Conservation (phyloP, 2,329 filamentous ascomycete genomes). For the Xylaria polymorpha region DNA sequence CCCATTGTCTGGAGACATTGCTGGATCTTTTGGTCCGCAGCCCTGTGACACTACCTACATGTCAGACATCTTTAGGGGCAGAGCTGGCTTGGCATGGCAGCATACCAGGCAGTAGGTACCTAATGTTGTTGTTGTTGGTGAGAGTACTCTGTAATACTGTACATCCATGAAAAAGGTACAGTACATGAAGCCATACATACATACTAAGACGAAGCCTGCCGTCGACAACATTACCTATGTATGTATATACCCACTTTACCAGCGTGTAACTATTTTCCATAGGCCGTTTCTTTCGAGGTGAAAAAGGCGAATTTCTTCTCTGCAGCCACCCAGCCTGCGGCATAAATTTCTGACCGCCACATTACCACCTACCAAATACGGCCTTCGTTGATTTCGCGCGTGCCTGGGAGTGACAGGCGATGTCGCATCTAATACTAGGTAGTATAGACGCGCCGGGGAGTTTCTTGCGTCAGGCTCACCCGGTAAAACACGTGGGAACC, state of each 20-base stretch:
- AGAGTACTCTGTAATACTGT: no score
- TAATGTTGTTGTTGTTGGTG: not conserved
- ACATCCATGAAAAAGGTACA: no score
- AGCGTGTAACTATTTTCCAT: not conserved
- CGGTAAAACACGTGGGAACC: slow-evolving; percentile 15
- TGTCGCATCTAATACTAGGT: slow-evolving; percentile 12
- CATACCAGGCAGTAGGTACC: not conserved
- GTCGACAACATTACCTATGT: no score
- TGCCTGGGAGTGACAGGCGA: not conserved
- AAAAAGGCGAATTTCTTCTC: not conserved
- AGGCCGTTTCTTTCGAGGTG: not conserved
- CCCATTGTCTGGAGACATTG: no score
- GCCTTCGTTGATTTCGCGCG: not conserved
- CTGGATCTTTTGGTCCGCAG: no score
- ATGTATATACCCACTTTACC: not conserved
- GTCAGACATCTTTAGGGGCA: not conserved
- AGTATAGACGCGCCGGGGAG: not conserved
- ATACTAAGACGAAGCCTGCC: not conserved
- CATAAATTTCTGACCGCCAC: slow-evolving; percentile 18
- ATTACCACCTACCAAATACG: not conserved
- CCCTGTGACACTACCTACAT: no score
- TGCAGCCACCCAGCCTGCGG: slow-evolving; percentile 1
- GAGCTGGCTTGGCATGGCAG: not conserved
- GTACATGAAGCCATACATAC: not conserved
- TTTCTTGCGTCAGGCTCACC: not conserved